Evolutionary conservation across 441 rosid species (phyloP).

Genomic region (Pelargonium fulgidum): DNA sequence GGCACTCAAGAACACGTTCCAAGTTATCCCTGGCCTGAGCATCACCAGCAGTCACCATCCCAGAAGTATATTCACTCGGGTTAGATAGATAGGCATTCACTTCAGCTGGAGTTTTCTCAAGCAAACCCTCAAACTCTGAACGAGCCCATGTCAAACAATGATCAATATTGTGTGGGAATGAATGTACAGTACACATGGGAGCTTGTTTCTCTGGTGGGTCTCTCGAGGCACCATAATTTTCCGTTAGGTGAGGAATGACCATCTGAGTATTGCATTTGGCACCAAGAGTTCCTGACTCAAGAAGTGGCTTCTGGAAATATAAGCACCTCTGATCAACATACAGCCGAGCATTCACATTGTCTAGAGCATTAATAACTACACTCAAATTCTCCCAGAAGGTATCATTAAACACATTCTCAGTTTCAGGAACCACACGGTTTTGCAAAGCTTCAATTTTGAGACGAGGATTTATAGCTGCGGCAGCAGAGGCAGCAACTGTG

Average conservation of each 20-base stretch:
- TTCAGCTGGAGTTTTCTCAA: slow-evolving; percentile 86
- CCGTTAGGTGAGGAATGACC: slow-evolving; percentile 86
- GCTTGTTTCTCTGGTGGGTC: slow-evolving; percentile 97
- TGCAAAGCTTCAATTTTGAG: slow-evolving; percentile 72
- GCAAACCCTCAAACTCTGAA: slow-evolving; percentile 88
- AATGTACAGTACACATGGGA: slow-evolving; percentile 92
- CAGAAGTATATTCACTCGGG: slow-evolving; percentile 57
- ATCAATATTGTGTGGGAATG: slow-evolving; percentile 92
- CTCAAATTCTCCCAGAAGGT: slow-evolving; percentile 75
- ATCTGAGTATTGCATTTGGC: slow-evolving; percentile 86
- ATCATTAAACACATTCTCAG: slow-evolving; percentile 80
- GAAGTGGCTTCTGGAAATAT: slow-evolving; percentile 91
- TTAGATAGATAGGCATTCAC: slow-evolving; percentile 73
- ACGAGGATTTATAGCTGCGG: slow-evolving; percentile 49
- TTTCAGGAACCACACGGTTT: slow-evolving; percentile 76
- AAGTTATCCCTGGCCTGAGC: slow-evolving; percentile 83
- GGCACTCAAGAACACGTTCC: slow-evolving; percentile 81
- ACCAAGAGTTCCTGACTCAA: slow-evolving; percentile 91
- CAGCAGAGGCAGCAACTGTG: slow-evolving; percentile 87
- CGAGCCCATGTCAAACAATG: slow-evolving; percentile 96
- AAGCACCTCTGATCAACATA: slow-evolving; percentile 84
- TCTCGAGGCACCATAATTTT: slow-evolving; percentile 89
- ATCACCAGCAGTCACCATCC: slow-evolving; percentile 81
- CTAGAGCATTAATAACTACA: slow-evolving; percentile 68
- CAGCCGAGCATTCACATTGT: slow-evolving; percentile 83